Percentiles rank a stretch among this genome's conserved stretches.
Evolutionary conservation across 768 basidiomycete species (phyloP).

Genomic region (Lepiota subincarnata): DNA sequence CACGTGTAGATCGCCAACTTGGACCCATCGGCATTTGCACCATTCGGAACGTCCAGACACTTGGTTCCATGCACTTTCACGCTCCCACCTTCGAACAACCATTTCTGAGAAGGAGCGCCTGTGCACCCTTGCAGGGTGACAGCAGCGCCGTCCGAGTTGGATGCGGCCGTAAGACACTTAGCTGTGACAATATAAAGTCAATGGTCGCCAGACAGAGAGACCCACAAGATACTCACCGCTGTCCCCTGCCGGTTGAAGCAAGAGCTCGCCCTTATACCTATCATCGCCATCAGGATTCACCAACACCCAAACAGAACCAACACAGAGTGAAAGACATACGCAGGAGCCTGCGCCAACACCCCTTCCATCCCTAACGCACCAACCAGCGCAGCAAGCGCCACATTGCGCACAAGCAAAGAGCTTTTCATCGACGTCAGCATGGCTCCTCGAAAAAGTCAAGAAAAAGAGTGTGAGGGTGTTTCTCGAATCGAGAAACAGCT

Average conservation of each 20-base stretch:
- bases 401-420: not conserved
- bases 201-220: slow-evolving; percentile 5
- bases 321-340: not conserved
- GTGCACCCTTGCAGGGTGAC: slow-evolving; percentile 47
- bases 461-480: slow-evolving; percentile 2
- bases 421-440: not conserved
- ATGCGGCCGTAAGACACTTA: slow-evolving; percentile 49
- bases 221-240: slow-evolving; percentile 25
- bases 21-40: slow-evolving; percentile 37
- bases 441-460: not conserved
- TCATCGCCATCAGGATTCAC: not conserved
- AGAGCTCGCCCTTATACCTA: slow-evolving; percentile 39
- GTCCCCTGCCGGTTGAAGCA: slow-evolving; percentile 41
- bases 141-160: slow-evolving; percentile 43
- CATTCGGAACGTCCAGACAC: slow-evolving; percentile 46
- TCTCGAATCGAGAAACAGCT: not conserved
- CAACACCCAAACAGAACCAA: not conserved
- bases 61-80: slow-evolving; percentile 43
- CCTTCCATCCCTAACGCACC: slow-evolving; percentile 2
- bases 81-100: slow-evolving; percentile 40
- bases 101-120: slow-evolving; percentile 41
- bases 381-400: slow-evolving; percentile 1
- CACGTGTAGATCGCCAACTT: slow-evolving; percentile 55
- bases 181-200: slow-evolving; percentile 21
- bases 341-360: slow-evolving; percentile 6